Evolutionary conservation across 2,329 filamentous ascomycete species (phyloP).

Genomic region (Sphaerostilbella broomeana): DNA sequence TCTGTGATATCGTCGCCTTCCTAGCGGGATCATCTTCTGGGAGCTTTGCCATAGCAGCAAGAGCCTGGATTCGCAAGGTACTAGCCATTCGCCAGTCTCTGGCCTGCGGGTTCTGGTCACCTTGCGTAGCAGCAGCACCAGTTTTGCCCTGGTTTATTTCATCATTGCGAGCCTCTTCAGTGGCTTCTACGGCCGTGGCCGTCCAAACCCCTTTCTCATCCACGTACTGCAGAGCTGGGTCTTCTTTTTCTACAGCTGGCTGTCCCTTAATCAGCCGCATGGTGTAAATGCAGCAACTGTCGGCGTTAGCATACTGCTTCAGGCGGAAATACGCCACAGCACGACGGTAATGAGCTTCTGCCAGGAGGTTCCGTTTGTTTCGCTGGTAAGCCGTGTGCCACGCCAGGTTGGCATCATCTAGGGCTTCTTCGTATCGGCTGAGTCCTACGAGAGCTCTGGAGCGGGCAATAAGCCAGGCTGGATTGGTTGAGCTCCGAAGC

Average conservation of each 20-base stretch:
- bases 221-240: slow-evolving; percentile 25
- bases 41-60: slow-evolving; percentile 38
- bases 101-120: slow-evolving; percentile 7
- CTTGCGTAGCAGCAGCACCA: not conserved
- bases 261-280: slow-evolving; percentile 32
- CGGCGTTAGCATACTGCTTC: slow-evolving; percentile 66
- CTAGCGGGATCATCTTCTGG: slow-evolving; percentile 39
- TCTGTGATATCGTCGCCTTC: slow-evolving; percentile 34
- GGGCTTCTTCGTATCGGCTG: slow-evolving; percentile 54
- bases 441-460: slow-evolving; percentile 69
- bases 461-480: slow-evolving; percentile 74
- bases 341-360: slow-evolving; percentile 75
- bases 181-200: slow-evolving; percentile 28
- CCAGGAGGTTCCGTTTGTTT: slow-evolving; percentile 67
- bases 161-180: slow-evolving; percentile 25
- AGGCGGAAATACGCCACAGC: slow-evolving; percentile 67
- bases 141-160: slow-evolving; percentile 20
- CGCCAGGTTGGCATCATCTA: slow-evolving; percentile 63
- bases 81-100: slow-evolving; percentile 36
- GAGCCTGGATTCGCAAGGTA: slow-evolving; percentile 41
- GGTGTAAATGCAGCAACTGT: slow-evolving; percentile 59
- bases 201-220: slow-evolving; percentile 44
- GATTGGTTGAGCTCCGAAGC: slow-evolving; percentile 58
- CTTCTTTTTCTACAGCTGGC: slow-evolving; percentile 26
- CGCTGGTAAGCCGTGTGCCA: slow-evolving; percentile 57